phyloP scores from a whole-genome alignment of 805 yeast genomes.

The Hermanozyma aechmeae region DNA sequence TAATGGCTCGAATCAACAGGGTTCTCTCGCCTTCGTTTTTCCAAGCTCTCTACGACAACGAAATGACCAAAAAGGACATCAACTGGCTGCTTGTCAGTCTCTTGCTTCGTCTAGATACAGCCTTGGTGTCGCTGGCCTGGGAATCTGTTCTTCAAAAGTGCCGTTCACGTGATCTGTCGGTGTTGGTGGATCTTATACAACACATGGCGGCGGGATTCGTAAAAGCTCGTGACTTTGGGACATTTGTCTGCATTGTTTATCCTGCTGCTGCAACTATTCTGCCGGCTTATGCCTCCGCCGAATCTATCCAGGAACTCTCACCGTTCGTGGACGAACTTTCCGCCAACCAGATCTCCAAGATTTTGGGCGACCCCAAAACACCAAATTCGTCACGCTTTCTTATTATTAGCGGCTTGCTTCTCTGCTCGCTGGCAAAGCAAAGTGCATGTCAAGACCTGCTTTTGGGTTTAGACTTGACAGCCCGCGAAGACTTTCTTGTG shows the following conservation, averaged over 20 bases:
- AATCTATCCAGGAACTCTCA: slow-evolving; percentile 30
- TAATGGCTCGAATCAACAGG: slow-evolving; percentile 42
- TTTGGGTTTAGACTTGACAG: slow-evolving; percentile 6
- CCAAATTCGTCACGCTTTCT: slow-evolving; percentile 5
- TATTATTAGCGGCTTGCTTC: slow-evolving; percentile 31
- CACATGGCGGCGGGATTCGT: slow-evolving; percentile 38
- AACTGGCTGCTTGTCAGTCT: slow-evolving; percentile 40
- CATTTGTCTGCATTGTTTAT: slow-evolving; percentile 41
- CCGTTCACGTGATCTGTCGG: neutral
- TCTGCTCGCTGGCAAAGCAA: slow-evolving; percentile 14
- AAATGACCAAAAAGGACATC: slow-evolving; percentile 12
- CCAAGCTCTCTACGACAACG: slow-evolving; percentile 25
- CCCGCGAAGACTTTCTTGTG: slow-evolving; percentile 41
- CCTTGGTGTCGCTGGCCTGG: slow-evolving; percentile 43
- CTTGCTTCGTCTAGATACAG: slow-evolving; percentile 46
- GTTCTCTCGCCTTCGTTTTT: slow-evolving; percentile 46
- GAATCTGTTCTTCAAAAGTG: slow-evolving; percentile 17
- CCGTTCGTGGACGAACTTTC: slow-evolving; percentile 37
- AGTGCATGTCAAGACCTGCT: slow-evolving; percentile 6
- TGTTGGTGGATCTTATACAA: slow-evolving; percentile 10
- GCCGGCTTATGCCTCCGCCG: slow-evolving; percentile 14
- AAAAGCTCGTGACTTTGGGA: slow-evolving; percentile 47
- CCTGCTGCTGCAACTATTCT: slow-evolving; percentile 13
- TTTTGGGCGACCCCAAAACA: slow-evolving; percentile 1
- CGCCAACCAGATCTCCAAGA: slow-evolving; percentile 28